Conservation (phyloP, 2,329 filamentous ascomycete species). For the Xylaria hypoxylon region DNA sequence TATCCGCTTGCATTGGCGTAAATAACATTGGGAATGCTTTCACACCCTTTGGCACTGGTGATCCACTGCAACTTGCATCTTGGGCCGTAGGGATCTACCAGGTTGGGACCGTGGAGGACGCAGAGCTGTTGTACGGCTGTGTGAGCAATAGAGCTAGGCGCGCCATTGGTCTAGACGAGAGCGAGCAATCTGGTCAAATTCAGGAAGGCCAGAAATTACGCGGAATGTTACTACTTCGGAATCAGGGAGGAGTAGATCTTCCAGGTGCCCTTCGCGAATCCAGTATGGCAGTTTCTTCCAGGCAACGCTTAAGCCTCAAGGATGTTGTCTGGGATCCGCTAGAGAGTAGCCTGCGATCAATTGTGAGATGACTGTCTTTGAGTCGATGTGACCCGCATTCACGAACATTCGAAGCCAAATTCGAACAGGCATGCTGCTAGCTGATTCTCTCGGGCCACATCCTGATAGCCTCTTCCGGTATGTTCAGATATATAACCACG, state of each 20-base stretch:
- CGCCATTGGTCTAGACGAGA: slow-evolving; percentile 50
- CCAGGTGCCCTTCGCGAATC: slow-evolving; percentile 34
- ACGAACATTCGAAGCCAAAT: not conserved
- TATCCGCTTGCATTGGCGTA: slow-evolving; percentile 72
- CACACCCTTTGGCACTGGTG: slow-evolving; percentile 75
- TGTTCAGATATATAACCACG: not conserved
- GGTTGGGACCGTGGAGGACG: slow-evolving; percentile 69
- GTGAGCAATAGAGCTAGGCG: slow-evolving; percentile 53
- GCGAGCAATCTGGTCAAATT: slow-evolving; percentile 28
- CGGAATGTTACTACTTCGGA: slow-evolving; percentile 49
- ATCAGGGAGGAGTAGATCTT: slow-evolving; percentile 41
- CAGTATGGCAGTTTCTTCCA: slow-evolving; percentile 44
- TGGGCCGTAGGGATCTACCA: slow-evolving; percentile 76
- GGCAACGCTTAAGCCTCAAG: slow-evolving; percentile 49
- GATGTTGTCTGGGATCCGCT: slow-evolving; percentile 57
- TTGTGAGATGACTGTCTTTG: slow-evolving; percentile 46
- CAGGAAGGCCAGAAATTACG: slow-evolving; percentile 39
- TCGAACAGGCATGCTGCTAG: not conserved
- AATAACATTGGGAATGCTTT: slow-evolving; percentile 83
- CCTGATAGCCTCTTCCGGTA: not conserved
- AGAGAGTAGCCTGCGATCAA: slow-evolving; percentile 44
- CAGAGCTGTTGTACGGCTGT: slow-evolving; percentile 64
- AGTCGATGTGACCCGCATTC: not conserved
- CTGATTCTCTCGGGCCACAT: not conserved
- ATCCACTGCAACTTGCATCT: slow-evolving; percentile 72